Base-by-base conservation (phyloP, 495 filamentous ascomycete species). In the Amphirosellinia nigrospora region DNA sequence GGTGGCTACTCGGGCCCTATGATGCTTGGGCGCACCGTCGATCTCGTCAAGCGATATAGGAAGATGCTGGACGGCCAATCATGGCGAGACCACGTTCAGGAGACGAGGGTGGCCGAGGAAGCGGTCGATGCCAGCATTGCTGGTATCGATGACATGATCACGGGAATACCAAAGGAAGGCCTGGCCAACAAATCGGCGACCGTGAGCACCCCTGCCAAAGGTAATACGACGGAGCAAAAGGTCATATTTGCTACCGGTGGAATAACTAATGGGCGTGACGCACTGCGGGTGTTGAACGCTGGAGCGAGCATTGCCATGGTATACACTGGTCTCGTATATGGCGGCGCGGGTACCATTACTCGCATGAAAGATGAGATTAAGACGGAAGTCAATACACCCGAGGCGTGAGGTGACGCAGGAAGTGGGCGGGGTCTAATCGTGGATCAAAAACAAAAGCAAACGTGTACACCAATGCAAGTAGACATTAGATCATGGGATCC, bases 1-100 rank as follows among this genome's bases (percentile, higher is more conserved):
- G 96, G 96, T 1, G 96, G 96, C 0, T 95, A 93, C 74, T 97
- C 94, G 0, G 96, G 96, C 15, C 96, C 95, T 3, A 90, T 91
- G 78, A 85, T 96, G 78, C 96, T 97, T 71, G 88, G 91, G 45
- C 85, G 88, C 68, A 97, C 92, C 2, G 78, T 94, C 46, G 82
- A 84, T 9, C 82, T 98, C 36, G 93, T 98, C 0, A 89, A 88
- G 62, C 84, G 89, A 65, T 98, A 98, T 79, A 86, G 94, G 39
- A 85, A 86, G 53, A 82, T 90, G 75, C 83, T 98, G 6, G 93
- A 97, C 72, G 79, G 76, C 39, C 78, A 80, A 64, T 74, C 80
- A 6, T 78, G 81, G 30, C 59, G 59, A 11, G 74, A 70, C 10
- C 45, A 72, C 23, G 46, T 46, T 16, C 72, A 77, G 59, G 70